Conservation (phyloP, 257 asterid species). For the Echites panduratus region DNA sequence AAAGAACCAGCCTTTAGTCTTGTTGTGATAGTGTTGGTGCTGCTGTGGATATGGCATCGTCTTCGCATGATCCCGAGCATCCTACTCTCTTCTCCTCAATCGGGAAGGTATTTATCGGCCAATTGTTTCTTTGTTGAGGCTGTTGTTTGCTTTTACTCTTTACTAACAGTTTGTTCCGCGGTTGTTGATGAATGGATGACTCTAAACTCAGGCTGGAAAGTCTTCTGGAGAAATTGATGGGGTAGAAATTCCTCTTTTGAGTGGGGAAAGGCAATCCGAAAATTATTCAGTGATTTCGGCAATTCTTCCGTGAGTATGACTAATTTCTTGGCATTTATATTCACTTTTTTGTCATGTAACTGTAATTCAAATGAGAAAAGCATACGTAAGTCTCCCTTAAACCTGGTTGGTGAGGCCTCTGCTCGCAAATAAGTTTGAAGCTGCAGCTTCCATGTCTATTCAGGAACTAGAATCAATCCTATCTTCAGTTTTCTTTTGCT, state of each 20-base stretch:
- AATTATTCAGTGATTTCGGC: slow-evolving; percentile 61
- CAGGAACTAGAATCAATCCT: background rate
- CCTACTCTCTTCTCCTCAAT: slow-evolving; percentile 19
- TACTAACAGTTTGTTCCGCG: background rate
- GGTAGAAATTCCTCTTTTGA: slow-evolving; percentile 52
- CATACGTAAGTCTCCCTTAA: too few species aligned
- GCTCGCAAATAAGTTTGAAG: background rate
- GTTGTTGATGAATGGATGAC: slow-evolving; percentile 8
- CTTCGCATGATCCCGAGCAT: slow-evolving; percentile 23
- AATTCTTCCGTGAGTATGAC: slow-evolving; percentile 62
- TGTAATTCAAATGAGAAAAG: background rate
- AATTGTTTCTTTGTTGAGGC: background rate
- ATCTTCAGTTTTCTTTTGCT: background rate
- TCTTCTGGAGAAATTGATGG: slow-evolving; percentile 33
- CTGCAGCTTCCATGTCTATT: background rate
- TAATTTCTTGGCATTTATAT: background rate
- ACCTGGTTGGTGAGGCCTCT: background rate
- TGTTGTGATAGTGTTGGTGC: background rate
- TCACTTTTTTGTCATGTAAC: background rate
- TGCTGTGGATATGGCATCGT: slow-evolving; percentile 8
- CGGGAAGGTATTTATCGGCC: slow-evolving; percentile 25
- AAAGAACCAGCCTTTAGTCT: background rate
- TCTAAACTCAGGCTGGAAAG: slow-evolving; percentile 30
- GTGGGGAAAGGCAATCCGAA: slow-evolving; percentile 28
- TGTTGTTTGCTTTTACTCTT: background rate